Base-by-base conservation (phyloP, 2,329 filamentous ascomycete species). In the Aphanoascus verrucosus region DNA sequence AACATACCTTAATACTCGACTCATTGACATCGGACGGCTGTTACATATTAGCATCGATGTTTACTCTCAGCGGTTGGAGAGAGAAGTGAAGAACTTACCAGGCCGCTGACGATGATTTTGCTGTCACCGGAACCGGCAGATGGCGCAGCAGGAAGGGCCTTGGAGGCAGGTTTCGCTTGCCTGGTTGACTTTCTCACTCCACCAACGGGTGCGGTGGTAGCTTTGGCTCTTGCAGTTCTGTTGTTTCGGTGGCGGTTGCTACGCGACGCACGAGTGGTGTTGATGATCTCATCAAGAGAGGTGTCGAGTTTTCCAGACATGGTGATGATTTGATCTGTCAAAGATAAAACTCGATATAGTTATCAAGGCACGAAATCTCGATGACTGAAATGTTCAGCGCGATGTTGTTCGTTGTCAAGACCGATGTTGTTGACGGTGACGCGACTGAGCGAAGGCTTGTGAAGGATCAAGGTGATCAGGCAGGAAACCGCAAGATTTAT, bases 1-100 rank as follows among this genome's bases (percentile, higher is more conserved):
- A 89, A 98, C 93, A 94, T 98, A 98, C 93, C 93, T 98, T 97
- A 78, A 98, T 94, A 84, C 94, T 88, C 77, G 77, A 77, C 81
- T 97, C 91, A 75, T 83, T 88, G 73, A 98, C 89, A 83, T 98
- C 93, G 77, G 85, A 84, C 71, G 93, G 93, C 88, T 97, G 62
- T 34, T 14, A 53, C 15, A 23, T 49, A 72, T 86, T 75, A 85
- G 79, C 58, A 43, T 52, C 31, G 32, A 52, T 55, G 42, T 54
- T 44, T 17, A n/a, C 9, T 28, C 2, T 38, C 32, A 4, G 38
- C 9, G 32, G 2, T 44, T 46, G 38, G 2, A 17, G 23, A 35
- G 12, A 15, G 17, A 7, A 6, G 28, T 31, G 11, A 31, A 32
- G 34, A 59, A 73, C 89, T 73, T 85, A 96, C 90, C 79, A 98